Evolutionary conservation across 2,329 filamentous ascomycete species (phyloP), one percentile per base, ranked within the genome.

Genomic region (Phoma sp.): DNA sequence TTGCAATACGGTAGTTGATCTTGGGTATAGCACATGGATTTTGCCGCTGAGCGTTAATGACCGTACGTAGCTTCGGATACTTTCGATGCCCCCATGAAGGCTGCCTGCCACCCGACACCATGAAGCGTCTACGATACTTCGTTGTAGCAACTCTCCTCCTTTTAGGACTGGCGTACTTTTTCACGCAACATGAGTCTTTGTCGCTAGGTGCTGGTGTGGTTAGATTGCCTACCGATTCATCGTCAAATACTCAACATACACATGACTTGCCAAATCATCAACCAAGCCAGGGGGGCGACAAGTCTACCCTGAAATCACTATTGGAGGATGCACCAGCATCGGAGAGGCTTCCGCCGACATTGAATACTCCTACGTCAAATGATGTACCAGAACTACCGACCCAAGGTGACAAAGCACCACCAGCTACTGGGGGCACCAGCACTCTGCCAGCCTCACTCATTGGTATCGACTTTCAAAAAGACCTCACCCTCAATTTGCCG

Each of bases 401-500:
- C 34, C 14, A 45, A 12, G 30, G 15, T 15, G 33, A 36, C 10
- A 9, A 14, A 12, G 36, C 34, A 32, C 15, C 37, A 7, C 20
- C 51, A 23, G 14, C 23, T 28, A 32, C 42, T 3, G 32, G 32
- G 18, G 38, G 15, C 33, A n/a, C 33, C 32, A 56, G 18, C 30
- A 17, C 26, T 20, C 55, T 67, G 69, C 58, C 21, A 60, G 34
- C 43, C 58, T 38, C 39, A 18, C 23, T 20, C 17, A 36, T 49
- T 15, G 23, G 23, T 26, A 65, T 60, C 33, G 42, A 56, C 11
- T 73, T 72, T 42, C 68, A 71, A 34, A 34, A 66, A 20, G 68
- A 73, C 26, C 64, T 73, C 17, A 40, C 61, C 1, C 53, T 72
- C 5, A 45, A 65, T 1, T 47, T 71, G 1, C 68, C 69, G 1